Evolutionary conservation across 768 basidiomycete species (phyloP), one percentile per base, ranked within the genome.

Genomic region (Krasilnikovozyma curviuscula): DNA sequence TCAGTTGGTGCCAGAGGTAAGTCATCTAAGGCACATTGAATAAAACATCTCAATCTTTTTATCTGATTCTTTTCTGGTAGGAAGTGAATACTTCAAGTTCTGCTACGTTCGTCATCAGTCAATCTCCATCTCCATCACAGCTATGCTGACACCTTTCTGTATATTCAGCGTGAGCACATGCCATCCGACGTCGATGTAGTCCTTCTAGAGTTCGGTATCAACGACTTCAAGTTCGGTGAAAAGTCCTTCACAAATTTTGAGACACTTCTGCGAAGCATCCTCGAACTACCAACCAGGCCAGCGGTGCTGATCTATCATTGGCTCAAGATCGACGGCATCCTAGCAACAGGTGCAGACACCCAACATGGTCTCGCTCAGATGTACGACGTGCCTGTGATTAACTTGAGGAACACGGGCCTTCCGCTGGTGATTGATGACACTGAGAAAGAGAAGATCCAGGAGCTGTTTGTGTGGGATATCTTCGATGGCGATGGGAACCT

Each of bases 81-180:
- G 41, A 16, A 27, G 24, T n/a, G 41, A 42, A 16, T 42, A 42
- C 41, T 42, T 42, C 41, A 42, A 42, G 41, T 42, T 27, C 28
- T 27, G n/a, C n/a, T n/a, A n/a, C n/a, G n/a, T n/a, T n/a, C n/a
- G n/a, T n/a, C n/a, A n/a, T n/a, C n/a, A n/a, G n/a, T n/a, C n/a
- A n/a, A n/a, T n/a, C n/a, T n/a, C n/a, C n/a, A n/a, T n/a, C n/a
- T n/a, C n/a, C n/a, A 19, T 28, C 6, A 1, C 28, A 18, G 27
- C 40, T 24, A 18, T 12, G 8, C 23, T 28, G n/a, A 13, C 12
- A 13, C 19, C 14, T 27, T 13, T 3, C 21, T 29, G 18, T 19
- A n/a, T 24, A n/a, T 16, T 10, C 41, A 42, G 41, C 41, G 31
- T 28, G 41, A 42, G 27, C 41, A 42, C 14, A 23, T 42, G 9